phyloP scores from a whole-genome alignment of 768 basidiomycete species.

The Botryobasidium botryosum region DNA sequence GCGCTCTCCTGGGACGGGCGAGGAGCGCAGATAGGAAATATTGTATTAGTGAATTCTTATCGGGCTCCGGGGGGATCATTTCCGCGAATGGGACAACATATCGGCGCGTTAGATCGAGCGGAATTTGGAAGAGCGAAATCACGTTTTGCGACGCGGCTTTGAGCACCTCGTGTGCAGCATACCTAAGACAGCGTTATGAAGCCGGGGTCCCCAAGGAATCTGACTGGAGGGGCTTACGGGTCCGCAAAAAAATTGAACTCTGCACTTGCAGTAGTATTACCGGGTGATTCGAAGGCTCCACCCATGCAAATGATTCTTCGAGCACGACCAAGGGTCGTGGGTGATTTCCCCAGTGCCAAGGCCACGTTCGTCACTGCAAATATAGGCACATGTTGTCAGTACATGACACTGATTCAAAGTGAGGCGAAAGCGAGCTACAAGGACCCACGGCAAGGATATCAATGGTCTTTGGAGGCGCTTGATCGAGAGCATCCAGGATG shows the following conservation, averaged over 20 bases:
- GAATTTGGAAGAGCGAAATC: no score
- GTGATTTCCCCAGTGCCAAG: slow-evolving; percentile 18
- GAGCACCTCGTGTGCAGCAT: slow-evolving; percentile 21
- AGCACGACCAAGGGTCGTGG: slow-evolving; percentile 16
- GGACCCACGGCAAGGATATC: slow-evolving; percentile 15
- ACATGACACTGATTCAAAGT: no score
- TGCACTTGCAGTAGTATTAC: slow-evolving; percentile 25
- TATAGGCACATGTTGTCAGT: no score
- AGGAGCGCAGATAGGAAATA: slow-evolving; percentile 21
- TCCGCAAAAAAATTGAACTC: slow-evolving; percentile 27
- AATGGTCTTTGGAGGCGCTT: slow-evolving; percentile 10
- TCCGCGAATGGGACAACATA: slow-evolving; percentile 22
- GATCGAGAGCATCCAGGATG: slow-evolving; percentile 10
- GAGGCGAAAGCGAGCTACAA: no score
- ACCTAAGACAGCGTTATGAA: slow-evolving; percentile 17
- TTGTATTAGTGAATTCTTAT: no score
- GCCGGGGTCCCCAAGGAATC: background rate
- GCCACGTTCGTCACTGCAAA: slow-evolving; percentile 25
- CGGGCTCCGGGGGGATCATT: no score
- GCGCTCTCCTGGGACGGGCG: slow-evolving; percentile 21
- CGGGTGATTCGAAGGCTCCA: slow-evolving; percentile 26
- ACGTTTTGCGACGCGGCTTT: slow-evolving; percentile 16
- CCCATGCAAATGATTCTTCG: slow-evolving; percentile 27
- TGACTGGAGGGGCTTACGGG: slow-evolving; percentile 13
- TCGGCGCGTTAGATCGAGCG: slow-evolving; percentile 27